A percentile compares a stretch with the other conserved stretches of the same genome.
Conservation (phyloP, 2,329 filamentous ascomycete genomes). For the Exophiala bonariae region DNA sequence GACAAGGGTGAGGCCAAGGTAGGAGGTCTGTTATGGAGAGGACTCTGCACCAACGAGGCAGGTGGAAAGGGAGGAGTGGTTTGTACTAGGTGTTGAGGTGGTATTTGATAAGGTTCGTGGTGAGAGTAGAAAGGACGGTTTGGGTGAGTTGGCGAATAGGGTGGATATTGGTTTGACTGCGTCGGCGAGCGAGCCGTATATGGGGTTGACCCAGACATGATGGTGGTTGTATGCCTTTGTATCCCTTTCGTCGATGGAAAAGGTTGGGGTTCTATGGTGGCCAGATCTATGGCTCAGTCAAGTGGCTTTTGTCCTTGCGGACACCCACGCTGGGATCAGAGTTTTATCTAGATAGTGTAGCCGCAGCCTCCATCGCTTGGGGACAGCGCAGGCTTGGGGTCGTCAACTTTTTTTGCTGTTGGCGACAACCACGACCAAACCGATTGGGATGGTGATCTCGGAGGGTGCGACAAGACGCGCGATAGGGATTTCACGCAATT, state of each 20-base stretch:
- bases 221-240: slow-evolving; percentile 8
- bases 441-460: not conserved
- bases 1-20: slow-evolving; percentile 41
- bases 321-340: slow-evolving; percentile 3
- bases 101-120: slow-evolving; percentile 37
- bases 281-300: too few species aligned
- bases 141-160: slow-evolving; percentile 44
- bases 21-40: slow-evolving; percentile 37
- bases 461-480: slow-evolving; percentile 3
- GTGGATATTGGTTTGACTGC: slow-evolving; percentile 42
- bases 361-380: slow-evolving; percentile 19
- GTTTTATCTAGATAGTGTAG: slow-evolving; percentile 16
- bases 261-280: not conserved
- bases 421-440: slow-evolving; percentile 2
- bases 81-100: slow-evolving; percentile 36
- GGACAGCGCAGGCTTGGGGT: too few species aligned
- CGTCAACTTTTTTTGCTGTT: slow-evolving; percentile 1
- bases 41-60: slow-evolving; percentile 39
- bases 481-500: slow-evolving; percentile 5
- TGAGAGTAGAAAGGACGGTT: slow-evolving; percentile 43
- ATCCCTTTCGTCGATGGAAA: not conserved
- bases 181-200: slow-evolving; percentile 47
- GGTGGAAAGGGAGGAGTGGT: slow-evolving; percentile 43
- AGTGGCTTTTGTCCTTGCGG: not conserved
- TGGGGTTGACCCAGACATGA: slow-evolving; percentile 33